Evolutionary conservation across 805 yeast genomes (phyloP).

Genomic region (Metschnikowia bowlesiae): DNA sequence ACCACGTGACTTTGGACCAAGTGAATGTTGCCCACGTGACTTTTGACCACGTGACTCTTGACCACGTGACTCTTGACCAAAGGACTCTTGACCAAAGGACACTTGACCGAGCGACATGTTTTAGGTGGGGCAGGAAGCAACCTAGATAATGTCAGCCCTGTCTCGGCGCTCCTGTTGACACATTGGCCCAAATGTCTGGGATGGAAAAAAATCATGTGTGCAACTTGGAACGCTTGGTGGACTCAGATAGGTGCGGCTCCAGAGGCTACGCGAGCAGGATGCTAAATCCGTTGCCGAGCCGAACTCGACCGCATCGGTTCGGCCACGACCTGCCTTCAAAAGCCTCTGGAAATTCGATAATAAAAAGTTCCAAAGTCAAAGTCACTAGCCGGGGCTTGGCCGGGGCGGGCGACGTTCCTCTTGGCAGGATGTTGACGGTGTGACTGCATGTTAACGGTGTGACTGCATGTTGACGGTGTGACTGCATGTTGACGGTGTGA

Average conservation of each 20-base stretch:
- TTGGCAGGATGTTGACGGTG: slow-evolving; percentile 27
- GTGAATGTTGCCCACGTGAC: too few relatives aligned
- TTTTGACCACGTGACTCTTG: too few relatives aligned
- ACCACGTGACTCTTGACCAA: too few relatives aligned
- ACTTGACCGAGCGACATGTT: slow-evolving; percentile 49
- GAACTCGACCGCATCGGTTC: slow-evolving; percentile 8
- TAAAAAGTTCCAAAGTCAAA: slow-evolving; percentile 2
- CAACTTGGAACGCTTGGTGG: slow-evolving; percentile 8
- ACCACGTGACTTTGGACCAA: too few relatives aligned
- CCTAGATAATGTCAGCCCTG: slow-evolving; percentile 15
- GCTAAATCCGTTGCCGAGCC: slow-evolving; percentile 11
- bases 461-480: slow-evolving; percentile 32
- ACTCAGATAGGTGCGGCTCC: slow-evolving; percentile 10
- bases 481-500: slow-evolving; percentile 31
- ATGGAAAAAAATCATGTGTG: slow-evolving; percentile 7
- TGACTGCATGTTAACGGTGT: too few relatives aligned
- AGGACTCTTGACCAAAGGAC: too few relatives aligned
- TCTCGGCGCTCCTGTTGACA: slow-evolving; percentile 18
- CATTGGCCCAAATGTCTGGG: slow-evolving; percentile 17
- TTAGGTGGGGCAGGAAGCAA: slow-evolving; percentile 43
- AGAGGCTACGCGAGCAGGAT: slow-evolving; percentile 7
- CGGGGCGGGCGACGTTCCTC: slow-evolving; percentile 41
- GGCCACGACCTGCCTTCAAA: slow-evolving; percentile 15
- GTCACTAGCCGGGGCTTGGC: slow-evolving; percentile 26
- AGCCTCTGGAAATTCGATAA: slow-evolving; percentile 14